Base-by-base conservation (phyloP, 2,329 filamentous ascomycete genomes). In the Arthroderma uncinatum region DNA sequence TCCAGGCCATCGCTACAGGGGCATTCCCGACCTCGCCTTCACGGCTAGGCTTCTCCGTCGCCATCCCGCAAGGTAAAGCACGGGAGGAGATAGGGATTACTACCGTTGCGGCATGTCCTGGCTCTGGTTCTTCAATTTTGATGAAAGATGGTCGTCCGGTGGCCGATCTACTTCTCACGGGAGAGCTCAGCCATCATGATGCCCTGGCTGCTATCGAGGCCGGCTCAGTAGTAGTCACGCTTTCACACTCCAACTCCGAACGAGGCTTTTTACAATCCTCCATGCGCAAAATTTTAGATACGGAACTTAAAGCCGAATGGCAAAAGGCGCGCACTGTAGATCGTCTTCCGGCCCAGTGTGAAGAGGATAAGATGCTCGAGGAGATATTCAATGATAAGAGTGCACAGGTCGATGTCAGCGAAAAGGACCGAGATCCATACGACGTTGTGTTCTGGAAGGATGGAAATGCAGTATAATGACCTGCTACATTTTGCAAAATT, bases 211-310 rank as follows among this genome's bases (percentile, higher is more conserved):
- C 90, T 1, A 89, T 87, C 28, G 91, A 96, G 75, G 81, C 84
- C 58, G 91, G 91, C 1, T 85, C 85, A 61, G 86, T 83, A 56
- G 87, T 97, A 0, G 81, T 97, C 54, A 86, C 85, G 40, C 79
- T 95, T 52, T 95, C 95, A 65, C 93, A 98, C 70, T 92, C 87
- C 64, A 97, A 97, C 71, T 93, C 88, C 0, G 93, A 98, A 76
- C 78, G 93, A 36, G 85, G 83, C 0, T 98, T 92, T 68, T 72
- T 98, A 65, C 79, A 79, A 58, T 78, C 84, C 59, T 82, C 87
- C 50, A 79, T 98, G 74, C 79, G 79, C 64, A 76, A 77, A 16
- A 82, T 83, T 69, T 73, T 96, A 64, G 76, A 83, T 64, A 74
- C 76, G 39, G 72, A 76, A 59, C 71, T 95, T 34, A 74, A 71